Percentiles rank a stretch among this genome's conserved stretches.
These are phyloP conservation scores for Ceratorhiza oryzae-sativae DNA, from an alignment of 1,284 basidiomycete species.

Conservation along the genomic window DNA sequence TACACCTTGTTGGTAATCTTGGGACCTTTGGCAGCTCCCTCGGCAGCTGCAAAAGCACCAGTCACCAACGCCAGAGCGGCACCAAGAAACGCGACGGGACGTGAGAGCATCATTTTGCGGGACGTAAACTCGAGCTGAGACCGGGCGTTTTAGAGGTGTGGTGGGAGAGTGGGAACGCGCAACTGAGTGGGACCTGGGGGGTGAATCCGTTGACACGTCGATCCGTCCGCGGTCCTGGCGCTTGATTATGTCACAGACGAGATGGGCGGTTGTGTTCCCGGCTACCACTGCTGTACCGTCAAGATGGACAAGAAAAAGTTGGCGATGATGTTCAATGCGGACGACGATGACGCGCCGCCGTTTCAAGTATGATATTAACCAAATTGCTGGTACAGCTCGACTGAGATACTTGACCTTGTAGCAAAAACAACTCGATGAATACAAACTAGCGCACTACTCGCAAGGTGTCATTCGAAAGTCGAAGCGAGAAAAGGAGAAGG, in stretches of 20 bases:
- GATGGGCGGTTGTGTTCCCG: background rate
- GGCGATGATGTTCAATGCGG: conserved; percentile 80
- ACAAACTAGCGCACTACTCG: conserved; percentile 76
- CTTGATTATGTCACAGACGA: background rate
- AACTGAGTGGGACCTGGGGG: background rate
- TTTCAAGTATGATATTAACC: conserved; percentile 81
- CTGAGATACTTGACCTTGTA: conserved; percentile 59
- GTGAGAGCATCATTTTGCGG: conserved; percentile 28
- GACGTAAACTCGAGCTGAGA: background rate
- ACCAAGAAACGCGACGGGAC: conserved; percentile 24
- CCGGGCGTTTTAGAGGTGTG: background rate
- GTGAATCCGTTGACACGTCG: conserved; percentile 47
- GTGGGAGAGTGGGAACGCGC: conserved; percentile 9
- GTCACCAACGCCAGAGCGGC: conserved; percentile 16
- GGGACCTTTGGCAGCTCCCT: conserved; percentile 65
- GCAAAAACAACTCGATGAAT: conserved; percentile 59
- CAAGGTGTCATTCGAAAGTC: conserved; percentile 79
- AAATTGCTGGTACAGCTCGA: conserved; percentile 46
- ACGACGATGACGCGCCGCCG: conserved; percentile 75
- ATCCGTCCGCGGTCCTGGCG: conserved; percentile 46
- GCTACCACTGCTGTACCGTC: background rate
- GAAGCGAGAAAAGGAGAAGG: conserved; percentile 83
- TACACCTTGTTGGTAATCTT: conserved; percentile 90
- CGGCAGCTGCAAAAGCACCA: conserved; percentile 10
- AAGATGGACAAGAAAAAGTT: conserved; percentile 63